Evolutionary conservation across 176 grass and related monocot genomes (phyloP).

Genomic region (Poa pratensis): DNA sequence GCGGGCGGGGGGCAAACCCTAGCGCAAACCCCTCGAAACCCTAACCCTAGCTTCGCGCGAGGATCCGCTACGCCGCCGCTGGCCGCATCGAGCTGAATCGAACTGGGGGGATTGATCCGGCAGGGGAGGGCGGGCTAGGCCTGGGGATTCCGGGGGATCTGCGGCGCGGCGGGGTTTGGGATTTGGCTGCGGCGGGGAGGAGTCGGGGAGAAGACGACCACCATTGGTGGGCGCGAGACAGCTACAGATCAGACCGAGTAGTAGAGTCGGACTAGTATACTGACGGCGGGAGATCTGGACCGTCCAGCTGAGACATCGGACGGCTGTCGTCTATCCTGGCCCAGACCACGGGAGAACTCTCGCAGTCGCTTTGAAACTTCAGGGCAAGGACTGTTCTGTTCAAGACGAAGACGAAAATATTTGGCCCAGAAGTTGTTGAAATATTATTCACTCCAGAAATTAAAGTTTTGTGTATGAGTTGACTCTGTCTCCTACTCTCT

Average conservation of each 20-base stretch:
- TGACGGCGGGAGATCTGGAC: not conserved
- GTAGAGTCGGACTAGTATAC: conserved; percentile 16
- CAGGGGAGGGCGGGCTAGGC: not conserved
- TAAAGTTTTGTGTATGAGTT: not conserved
- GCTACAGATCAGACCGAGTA: not conserved
- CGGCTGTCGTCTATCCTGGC: not conserved
- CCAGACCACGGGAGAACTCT: not conserved
- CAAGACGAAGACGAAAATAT: not conserved
- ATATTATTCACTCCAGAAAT: not conserved
- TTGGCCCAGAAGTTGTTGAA: not conserved
- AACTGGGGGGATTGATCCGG: not conserved
- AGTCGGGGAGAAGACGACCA: conserved; percentile 49
- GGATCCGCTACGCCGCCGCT: conserved; percentile 22
- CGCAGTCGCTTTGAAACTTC: not conserved
- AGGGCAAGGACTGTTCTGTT: not conserved
- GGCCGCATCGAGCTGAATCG: conserved; percentile 20
- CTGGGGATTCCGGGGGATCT: conserved; percentile 29
- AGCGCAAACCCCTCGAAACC: conserved; percentile 44
- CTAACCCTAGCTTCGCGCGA: conserved; percentile 36
- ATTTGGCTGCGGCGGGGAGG: conserved; percentile 22
- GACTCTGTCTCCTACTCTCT: not conserved
- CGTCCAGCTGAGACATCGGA: conserved; percentile 21
- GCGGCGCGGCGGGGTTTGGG: conserved; percentile 8
- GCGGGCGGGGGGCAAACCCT: conserved; percentile 50
- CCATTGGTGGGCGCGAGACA: conserved; percentile 20